Conservation (phyloP, 2,329 filamentous ascomycete genomes). For the Cladosporium sphaerospermum region DNA sequence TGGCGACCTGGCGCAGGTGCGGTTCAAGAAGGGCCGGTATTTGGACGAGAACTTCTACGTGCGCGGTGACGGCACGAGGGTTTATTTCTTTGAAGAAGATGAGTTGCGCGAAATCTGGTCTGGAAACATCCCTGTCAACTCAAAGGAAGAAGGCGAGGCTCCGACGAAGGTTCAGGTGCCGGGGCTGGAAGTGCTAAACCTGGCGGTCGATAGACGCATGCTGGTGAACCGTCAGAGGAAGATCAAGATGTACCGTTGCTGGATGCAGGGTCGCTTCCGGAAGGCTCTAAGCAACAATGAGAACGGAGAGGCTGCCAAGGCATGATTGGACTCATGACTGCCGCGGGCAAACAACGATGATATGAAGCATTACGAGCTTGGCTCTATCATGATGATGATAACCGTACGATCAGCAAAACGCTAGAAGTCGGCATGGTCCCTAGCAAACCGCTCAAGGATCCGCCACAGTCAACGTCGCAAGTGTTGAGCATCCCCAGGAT, state of each 20-base stretch:
- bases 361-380: no score
- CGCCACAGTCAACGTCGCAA: no score
- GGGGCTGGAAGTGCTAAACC: constrained; percentile 62
- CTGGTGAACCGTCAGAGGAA: constrained; percentile 85
- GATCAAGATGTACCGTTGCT: constrained; percentile 98
- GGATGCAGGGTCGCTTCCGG: constrained; percentile 78
- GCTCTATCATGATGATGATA: no score
- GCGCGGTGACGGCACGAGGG: constrained; percentile 85
- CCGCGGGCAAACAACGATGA: no score
- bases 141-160: constrained; percentile 18
- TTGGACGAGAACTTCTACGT: constrained; percentile 97
- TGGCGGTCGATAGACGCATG: constrained; percentile 81
- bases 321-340: background rate
- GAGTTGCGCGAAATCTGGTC: constrained; percentile 78
- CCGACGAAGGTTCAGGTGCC: constrained; percentile 18
- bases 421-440: no score
- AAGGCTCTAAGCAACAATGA: constrained; percentile 39
- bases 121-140: constrained; percentile 27
- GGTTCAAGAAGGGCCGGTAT: constrained; percentile 92
- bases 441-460: no score
- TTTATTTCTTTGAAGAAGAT: constrained; percentile 93
- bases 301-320: background rate
- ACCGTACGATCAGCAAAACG: no score
- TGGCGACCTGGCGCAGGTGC: constrained; percentile 90
- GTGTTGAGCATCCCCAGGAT: no score